Evolutionary conservation across 140 eudicot genomes (phyloP).

Genomic region (Senecio squalidus): DNA sequence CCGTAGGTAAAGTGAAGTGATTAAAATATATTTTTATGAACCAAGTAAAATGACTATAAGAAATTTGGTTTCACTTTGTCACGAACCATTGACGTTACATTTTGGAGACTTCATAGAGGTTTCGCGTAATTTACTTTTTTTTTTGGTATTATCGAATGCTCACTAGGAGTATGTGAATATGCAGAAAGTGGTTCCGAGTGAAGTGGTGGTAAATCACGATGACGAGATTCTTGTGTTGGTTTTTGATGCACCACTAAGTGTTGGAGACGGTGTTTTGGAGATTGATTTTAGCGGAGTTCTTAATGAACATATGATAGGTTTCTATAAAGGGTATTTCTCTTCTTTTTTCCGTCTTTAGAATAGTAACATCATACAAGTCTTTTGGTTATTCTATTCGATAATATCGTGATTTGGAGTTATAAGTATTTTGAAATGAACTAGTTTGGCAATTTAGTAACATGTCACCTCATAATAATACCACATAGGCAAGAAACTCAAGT

Average conservation of each 20-base stretch:
- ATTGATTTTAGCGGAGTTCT: conserved; percentile 37
- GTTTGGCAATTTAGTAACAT: too few relatives aligned
- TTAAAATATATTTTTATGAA: too few relatives aligned
- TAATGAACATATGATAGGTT: conserved; percentile 48
- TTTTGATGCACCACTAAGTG: conserved; percentile 26
- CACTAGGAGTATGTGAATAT: conserved; percentile 20
- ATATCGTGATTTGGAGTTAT: neutral
- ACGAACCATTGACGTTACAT: too few relatives aligned
- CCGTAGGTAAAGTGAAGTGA: too few relatives aligned
- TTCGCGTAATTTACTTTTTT: too few relatives aligned
- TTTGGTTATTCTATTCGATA: too few relatives aligned
- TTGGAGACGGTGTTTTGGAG: conserved; percentile 44
- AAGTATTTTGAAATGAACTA: too few relatives aligned
- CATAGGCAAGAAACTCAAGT: too few relatives aligned
- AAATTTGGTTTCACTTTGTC: too few relatives aligned
- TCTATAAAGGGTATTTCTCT: conserved; percentile 43
- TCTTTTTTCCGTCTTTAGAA: neutral
- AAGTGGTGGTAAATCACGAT: conserved; percentile 34
- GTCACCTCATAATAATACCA: too few relatives aligned
- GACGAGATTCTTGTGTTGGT: conserved; percentile 44
- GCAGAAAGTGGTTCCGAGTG: conserved; percentile 35
- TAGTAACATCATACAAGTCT: neutral
- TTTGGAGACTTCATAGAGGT: too few relatives aligned
- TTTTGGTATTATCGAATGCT: neutral
- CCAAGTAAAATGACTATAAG: too few relatives aligned